Percentiles rank a stretch among this genome's conserved stretches.
Evolutionary conservation across 1,284 basidiomycete species (phyloP).

Genomic region (Chalciporus sp.): DNA sequence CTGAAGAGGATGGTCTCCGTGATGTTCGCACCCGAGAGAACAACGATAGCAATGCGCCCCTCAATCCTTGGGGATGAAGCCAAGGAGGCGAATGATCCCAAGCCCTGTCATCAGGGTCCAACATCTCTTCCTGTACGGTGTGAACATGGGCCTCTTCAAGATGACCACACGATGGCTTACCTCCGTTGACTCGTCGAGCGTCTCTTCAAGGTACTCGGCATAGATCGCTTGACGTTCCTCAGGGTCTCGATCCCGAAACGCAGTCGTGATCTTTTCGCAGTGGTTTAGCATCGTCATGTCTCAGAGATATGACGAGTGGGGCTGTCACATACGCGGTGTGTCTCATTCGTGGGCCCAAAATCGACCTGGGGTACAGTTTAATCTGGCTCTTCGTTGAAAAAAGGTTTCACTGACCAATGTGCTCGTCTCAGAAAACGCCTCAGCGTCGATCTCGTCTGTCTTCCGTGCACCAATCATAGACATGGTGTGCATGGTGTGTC

Average conservation of each 20-base stretch:
- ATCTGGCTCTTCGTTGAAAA: background rate
- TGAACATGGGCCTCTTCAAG: background rate
- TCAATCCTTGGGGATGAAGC: background rate
- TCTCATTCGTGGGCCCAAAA: background rate
- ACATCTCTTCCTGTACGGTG: constrained; percentile 29
- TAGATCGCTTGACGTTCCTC: background rate
- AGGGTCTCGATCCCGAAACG: background rate
- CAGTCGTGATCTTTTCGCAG: background rate
- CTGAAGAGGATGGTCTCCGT: background rate
- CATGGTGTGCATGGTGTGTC: background rate
- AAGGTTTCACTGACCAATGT: constrained; percentile 11
- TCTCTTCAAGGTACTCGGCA: background rate
- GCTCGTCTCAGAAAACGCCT: constrained; percentile 12
- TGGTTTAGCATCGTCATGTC: background rate
- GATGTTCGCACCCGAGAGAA: background rate
- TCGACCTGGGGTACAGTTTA: background rate
- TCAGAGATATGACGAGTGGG: background rate
- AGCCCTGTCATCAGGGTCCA: constrained; percentile 41
- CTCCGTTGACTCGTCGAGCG: background rate
- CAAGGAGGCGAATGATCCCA: constrained; percentile 1
- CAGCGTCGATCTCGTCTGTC: background rate
- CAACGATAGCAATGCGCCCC: background rate
- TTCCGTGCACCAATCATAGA: background rate
- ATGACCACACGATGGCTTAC: background rate
- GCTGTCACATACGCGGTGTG: background rate